phyloP scores from a whole-genome alignment of 2,329 filamentous ascomycete species.

The Ophiosphaerella narmari region DNA sequence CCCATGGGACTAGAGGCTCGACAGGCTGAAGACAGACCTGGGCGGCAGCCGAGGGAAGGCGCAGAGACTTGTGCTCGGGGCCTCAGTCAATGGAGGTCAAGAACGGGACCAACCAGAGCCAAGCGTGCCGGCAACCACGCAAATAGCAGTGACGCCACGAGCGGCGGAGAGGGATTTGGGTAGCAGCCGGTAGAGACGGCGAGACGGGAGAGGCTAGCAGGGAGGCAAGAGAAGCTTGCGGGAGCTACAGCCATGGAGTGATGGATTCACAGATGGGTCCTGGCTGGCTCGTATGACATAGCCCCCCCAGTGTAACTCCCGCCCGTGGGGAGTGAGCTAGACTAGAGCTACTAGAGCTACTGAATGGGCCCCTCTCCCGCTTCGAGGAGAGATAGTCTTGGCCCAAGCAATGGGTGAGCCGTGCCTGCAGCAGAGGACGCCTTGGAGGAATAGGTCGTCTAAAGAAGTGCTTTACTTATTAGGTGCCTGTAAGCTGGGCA shows the following conservation, averaged over 20 bases:
- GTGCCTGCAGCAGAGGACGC: constrained; percentile 4
- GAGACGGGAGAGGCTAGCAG: constrained; percentile 44
- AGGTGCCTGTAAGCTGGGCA: too few relatives aligned
- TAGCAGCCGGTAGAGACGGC: constrained; percentile 40
- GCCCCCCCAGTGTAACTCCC: constrained; percentile 44
- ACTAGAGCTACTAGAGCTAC: too few relatives aligned
- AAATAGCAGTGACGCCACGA: constrained; percentile 46
- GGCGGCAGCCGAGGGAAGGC: constrained; percentile 37
- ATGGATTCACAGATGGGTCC: constrained; percentile 39
- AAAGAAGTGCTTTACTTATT: too few relatives aligned
- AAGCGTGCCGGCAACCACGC: constrained; percentile 30
- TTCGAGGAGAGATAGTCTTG: constrained; percentile 22
- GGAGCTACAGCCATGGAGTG: constrained; percentile 43
- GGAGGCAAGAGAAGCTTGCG: constrained; percentile 39
- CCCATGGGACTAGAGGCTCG: constrained; percentile 34
- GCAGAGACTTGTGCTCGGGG: constrained; percentile 45
- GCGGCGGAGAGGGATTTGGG: constrained; percentile 31
- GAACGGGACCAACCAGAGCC: constrained; percentile 35
- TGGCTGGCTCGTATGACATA: constrained; percentile 46
- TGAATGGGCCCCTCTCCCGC: constrained; percentile 28
- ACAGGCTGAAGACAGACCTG: constrained; percentile 32
- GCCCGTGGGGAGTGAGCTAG: constrained; percentile 40
- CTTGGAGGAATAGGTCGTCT: not conserved
- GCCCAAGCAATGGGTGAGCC: constrained; percentile 16
- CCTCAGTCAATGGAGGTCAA: constrained; percentile 36